Evolutionary conservation across 176 grass and related monocot species (phyloP), one percentile per base, ranked within the genome.

Genomic region (Bonia amplexicaulis): DNA sequence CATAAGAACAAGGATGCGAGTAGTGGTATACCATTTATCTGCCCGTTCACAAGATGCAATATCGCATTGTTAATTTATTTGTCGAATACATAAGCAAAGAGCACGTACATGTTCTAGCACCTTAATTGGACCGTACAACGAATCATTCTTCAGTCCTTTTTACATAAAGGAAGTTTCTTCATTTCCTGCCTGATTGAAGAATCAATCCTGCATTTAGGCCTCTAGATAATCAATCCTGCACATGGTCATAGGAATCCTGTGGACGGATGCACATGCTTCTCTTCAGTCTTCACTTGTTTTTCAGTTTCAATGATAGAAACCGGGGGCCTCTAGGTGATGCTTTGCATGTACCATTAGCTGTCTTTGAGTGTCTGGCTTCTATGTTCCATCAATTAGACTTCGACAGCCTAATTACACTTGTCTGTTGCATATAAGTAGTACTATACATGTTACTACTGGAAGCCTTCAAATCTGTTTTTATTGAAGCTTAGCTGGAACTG

Each of bases 401-500:
- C 48, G 45, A 77, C 22, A 85, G 49, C 39, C 31, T 47, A n/a
- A 68, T 74, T 33, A 33, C n/a, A 84, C 45, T 63, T 46, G 53
- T 62, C 66, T 31, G 31, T 46, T 73, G 9, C 44, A 63, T 41
- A 31, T 31, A 59, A 33, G 6, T 53, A 66, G 40, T 54, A 11
- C 1, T 60, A 53, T 71, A 23, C 45, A 31, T 31, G 2, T 58
- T 74, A 39, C 57, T 11, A 0, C 26, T 37, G 23, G 15, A 49
- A 84, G 20, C 7, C 27, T 80, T 44, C 33, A 86, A 26, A 37
- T 47, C 20, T 16, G 71, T 64, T 33, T 76, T 46, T 65, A 46
- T 7, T 76, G 17, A 71, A 89, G 69, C 61, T 44, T 60, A 74
- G 77, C 52, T 81, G 82, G 73, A 85, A 71, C 54, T 9, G 35